Evolutionary conservation across 208 protist species (phyloP), one percentile per base, ranked within the genome.

Genomic region (Crithidia bombi): DNA sequence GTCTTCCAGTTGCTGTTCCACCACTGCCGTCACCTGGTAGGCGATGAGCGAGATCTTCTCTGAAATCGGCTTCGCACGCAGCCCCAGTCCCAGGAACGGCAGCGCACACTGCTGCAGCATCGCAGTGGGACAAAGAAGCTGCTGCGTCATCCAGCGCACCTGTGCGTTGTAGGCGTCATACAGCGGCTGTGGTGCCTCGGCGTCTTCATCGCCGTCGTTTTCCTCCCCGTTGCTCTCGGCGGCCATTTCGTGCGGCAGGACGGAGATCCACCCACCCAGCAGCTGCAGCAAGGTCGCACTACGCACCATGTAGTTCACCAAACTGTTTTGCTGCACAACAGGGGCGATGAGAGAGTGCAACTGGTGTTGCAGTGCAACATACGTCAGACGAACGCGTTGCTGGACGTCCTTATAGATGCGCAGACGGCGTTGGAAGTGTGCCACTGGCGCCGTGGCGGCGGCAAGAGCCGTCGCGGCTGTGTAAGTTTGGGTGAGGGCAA

Each of bases 261-360:
- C 76, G 17, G 81, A 81, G 35, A 92, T 68, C 68, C 84, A 78
- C 17, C 85, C 92, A 25, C 89, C 92, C 50, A 91, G 71, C 58
- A 91, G 86, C 81, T 96, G 89, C 51, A 92, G 62, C 51, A 96
- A 73, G 5, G 92, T 91, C n/a, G 86, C 69, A 26, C 79, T 87
- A 61, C 92, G 89, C 55, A 96, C 92, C 75, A 94, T 85, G 68
- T 94, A 93, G 73, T 91, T 92, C 21, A 76, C 74, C 17, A 95
- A 66, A 33, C 69, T 82, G 19, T 65, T 58, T 43, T 92, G 85
- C 69, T 79, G 72, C 30, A 92, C 68, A 14, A 92, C 76, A 32
- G 92, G 83, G n/a, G 55, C 56, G 17, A 75, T 77, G 11, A 93
- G 38, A 23, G 79, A 70, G 32, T 68, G 63, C 28, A 94, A 49